Evolutionary conservation across 148 eudicot species (phyloP).

Genomic region (Polygonum aviculare): DNA sequence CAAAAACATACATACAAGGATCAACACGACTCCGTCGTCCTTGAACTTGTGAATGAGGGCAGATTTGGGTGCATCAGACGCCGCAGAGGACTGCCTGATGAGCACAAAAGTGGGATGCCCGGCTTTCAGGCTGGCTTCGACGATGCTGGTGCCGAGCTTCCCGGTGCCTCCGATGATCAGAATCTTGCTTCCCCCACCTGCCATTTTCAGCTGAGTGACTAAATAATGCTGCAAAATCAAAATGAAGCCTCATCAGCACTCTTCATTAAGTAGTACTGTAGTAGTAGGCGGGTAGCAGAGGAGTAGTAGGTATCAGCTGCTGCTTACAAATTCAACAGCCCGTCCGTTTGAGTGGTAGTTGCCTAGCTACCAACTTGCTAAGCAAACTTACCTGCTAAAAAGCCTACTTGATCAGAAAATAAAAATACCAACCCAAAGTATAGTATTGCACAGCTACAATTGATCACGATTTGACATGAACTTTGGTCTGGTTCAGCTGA

Average conservation of each 20-base stretch:
- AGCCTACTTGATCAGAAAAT: too few relatives aligned
- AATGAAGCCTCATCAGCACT: too few relatives aligned
- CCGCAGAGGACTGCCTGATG: conserved; percentile 26
- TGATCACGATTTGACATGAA: neutral
- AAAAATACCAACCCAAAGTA: too few relatives aligned
- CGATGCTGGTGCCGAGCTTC: conserved; percentile 46
- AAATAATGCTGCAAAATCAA: too few relatives aligned
- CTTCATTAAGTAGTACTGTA: too few relatives aligned
- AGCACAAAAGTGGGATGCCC: conserved; percentile 53
- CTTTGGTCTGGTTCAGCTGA: conserved; percentile 44
- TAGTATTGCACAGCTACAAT: neutral
- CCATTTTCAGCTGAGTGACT: conserved; percentile 19
- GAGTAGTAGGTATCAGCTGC: too few relatives aligned
- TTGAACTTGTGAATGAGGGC: conserved; percentile 37
- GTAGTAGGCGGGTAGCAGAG: too few relatives aligned
- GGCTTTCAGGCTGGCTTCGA: conserved; percentile 43
- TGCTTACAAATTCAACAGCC: too few relatives aligned
- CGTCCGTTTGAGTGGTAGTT: too few relatives aligned
- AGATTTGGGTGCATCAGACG: conserved; percentile 34
- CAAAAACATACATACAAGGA: conserved; percentile 18
- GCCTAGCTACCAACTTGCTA: too few relatives aligned
- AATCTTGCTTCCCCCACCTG: conserved; percentile 35
- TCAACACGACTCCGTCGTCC: conserved; percentile 34
- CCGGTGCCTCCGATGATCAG: conserved; percentile 65
- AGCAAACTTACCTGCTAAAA: too few relatives aligned